These are phyloP conservation scores for Achaetomiella virescens DNA, from an alignment of 495 filamentous ascomycete genomes.

Conservation along the genomic window DNA sequence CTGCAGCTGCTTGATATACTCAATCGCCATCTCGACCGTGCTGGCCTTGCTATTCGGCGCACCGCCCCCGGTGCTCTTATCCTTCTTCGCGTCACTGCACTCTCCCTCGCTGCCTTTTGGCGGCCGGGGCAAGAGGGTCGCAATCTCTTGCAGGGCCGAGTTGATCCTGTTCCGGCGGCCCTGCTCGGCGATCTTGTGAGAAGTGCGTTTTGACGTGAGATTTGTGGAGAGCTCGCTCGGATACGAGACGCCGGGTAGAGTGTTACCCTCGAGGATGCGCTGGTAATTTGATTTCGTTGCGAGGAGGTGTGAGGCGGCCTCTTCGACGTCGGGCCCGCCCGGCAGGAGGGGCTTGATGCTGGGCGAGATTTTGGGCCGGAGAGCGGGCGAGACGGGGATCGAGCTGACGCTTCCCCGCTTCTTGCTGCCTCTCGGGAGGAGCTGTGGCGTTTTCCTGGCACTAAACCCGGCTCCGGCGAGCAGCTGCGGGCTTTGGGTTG, in stretches of 20 bases:
- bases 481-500: constrained; percentile 50
- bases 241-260: constrained; percentile 83
- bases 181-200: constrained; percentile 96
- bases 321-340: constrained; percentile 49
- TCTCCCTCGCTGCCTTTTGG: constrained; percentile 39
- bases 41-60: constrained; percentile 83
- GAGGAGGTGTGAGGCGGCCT: constrained; percentile 77
- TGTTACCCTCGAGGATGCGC: constrained; percentile 89
- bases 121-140: constrained; percentile 62
- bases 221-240: constrained; percentile 87
- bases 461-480: constrained; percentile 31
- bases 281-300: constrained; percentile 97
- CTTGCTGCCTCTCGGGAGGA: constrained; percentile 44
- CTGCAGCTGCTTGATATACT: constrained; percentile 85
- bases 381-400: constrained; percentile 70
- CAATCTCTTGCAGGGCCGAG: constrained; percentile 85
- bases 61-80: constrained; percentile 27
- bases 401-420: constrained; percentile 74
- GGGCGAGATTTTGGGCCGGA: constrained; percentile 90
- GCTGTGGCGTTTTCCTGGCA: constrained; percentile 40
- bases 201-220: constrained; percentile 91
- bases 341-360: constrained; percentile 88
- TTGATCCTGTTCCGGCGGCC: constrained; percentile 94
- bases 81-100: constrained; percentile 20
- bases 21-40: constrained; percentile 91